These are phyloP conservation scores for Tuber indicum DNA, from an alignment of 495 filamentous ascomycete species.

Conservation along the genomic window DNA sequence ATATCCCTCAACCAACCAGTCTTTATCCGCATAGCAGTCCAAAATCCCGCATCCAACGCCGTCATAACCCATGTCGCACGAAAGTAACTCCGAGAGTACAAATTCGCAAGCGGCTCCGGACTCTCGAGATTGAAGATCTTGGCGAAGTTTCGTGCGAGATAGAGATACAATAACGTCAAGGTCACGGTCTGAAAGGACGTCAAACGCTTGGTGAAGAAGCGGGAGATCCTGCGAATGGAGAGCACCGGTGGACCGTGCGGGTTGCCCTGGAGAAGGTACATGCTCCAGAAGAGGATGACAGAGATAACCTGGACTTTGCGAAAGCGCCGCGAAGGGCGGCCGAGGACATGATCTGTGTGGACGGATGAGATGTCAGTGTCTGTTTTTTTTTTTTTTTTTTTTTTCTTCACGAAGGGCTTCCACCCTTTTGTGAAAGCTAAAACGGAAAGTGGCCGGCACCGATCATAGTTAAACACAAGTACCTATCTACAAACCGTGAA, in stretches of 20 bases:
- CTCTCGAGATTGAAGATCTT: slow-evolving; percentile 85
- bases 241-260: slow-evolving; percentile 77
- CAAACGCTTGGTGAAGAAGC: slow-evolving; percentile 58
- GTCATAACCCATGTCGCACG: slow-evolving; percentile 96
- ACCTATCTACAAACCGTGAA: not conserved
- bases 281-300: slow-evolving; percentile 84
- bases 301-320: slow-evolving; percentile 88
- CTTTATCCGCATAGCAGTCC: slow-evolving; percentile 91
- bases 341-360: slow-evolving; percentile 74
- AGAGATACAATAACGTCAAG: slow-evolving; percentile 83
- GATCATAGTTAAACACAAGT: not conserved
- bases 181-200: slow-evolving; percentile 87
- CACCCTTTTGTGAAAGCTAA: not conserved
- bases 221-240: slow-evolving; percentile 58
- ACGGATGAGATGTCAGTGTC: not conserved
- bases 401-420: not conserved
- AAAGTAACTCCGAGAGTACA: slow-evolving; percentile 92
- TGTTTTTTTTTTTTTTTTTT: not conserved
- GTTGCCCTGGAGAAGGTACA: slow-evolving; percentile 72
- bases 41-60: slow-evolving; percentile 91
- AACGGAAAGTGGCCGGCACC: not conserved
- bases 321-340: slow-evolving; percentile 80
- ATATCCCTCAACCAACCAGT: slow-evolving; percentile 77
- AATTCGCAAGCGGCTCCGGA: slow-evolving; percentile 87
- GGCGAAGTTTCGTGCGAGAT: slow-evolving; percentile 83